These are phyloP conservation scores for Triticum urartu DNA, from an alignment of 176 grass and related monocot species.

Conservation along the genomic window DNA sequence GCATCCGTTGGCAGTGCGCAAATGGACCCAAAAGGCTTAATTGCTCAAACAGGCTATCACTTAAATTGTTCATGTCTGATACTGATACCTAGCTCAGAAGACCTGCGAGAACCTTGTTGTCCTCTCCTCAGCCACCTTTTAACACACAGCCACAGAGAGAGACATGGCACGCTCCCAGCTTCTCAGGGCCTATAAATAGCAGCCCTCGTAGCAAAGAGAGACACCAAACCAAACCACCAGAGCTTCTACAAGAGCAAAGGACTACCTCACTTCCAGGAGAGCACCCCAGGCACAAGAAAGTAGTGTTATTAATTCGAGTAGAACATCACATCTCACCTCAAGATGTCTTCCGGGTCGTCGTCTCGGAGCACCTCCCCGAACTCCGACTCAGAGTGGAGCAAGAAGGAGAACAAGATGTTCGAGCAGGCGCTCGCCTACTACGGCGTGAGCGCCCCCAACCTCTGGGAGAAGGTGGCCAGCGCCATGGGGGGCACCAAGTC, in stretches of 20 bases:
- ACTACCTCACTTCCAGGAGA: background rate
- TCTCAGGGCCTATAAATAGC: slow-evolving; percentile 42
- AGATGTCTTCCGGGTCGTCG: too few relatives aligned
- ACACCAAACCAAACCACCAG: slow-evolving; percentile 24
- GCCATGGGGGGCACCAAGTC: slow-evolving; percentile 75
- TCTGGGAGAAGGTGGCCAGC: slow-evolving; percentile 82
- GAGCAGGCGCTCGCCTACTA: slow-evolving; percentile 74
- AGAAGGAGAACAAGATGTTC: slow-evolving; percentile 81
- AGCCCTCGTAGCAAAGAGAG: slow-evolving; percentile 13
- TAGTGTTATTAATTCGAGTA: too few relatives aligned
- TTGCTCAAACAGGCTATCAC: background rate
- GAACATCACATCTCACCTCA: too few relatives aligned
- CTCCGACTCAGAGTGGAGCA: slow-evolving; percentile 48
- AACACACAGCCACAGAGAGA: slow-evolving; percentile 25
- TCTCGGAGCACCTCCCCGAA: background rate
- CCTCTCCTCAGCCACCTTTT: slow-evolving; percentile 2
- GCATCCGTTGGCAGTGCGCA: background rate
- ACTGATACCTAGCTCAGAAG: background rate
- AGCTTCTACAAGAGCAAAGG: slow-evolving; percentile 33
- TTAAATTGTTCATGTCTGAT: background rate
- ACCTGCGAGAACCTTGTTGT: slow-evolving; percentile 33
- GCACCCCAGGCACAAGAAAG: slow-evolving; percentile 3
- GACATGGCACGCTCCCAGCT: background rate
- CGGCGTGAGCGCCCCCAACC: slow-evolving; percentile 68
- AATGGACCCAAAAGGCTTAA: background rate